Evolutionary conservation across 1,139 yeast genomes (phyloP).

Genomic region (Yamadazyma triangularis): DNA sequence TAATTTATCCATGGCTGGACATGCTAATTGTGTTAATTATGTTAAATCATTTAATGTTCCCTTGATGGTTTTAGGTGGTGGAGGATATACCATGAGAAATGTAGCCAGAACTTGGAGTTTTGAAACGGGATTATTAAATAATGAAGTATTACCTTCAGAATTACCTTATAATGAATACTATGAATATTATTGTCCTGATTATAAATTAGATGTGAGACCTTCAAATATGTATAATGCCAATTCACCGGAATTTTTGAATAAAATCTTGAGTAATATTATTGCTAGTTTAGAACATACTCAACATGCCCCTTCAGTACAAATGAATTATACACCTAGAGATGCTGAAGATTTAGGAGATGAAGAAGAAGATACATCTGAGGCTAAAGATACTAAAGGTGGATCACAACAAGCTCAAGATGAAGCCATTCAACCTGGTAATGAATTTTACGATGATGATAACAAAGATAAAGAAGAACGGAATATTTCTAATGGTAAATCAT

Average conservation of each 20-base stretch:
- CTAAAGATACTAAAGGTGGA: constrained; percentile 89
- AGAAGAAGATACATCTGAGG: constrained; percentile 68
- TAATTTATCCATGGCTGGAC: constrained; percentile 85
- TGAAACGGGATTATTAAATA: constrained; percentile 86
- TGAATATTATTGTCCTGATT: constrained; percentile 96
- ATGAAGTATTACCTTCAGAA: constrained; percentile 72
- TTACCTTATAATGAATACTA: constrained; percentile 94
- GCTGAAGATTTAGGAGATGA: constrained; percentile 79
- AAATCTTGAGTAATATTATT: constrained; percentile 73
- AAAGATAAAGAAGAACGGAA: constrained; percentile 42
- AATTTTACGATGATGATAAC: constrained; percentile 62
- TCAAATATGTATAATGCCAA: constrained; percentile 97
- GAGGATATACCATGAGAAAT: constrained; percentile 96
- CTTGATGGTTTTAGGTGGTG: constrained; percentile 90
- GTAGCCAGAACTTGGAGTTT: constrained; percentile 96
- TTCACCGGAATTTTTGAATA: constrained; percentile 86
- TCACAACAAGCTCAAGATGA: constrained; percentile 81
- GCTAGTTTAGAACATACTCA: constrained; percentile 81
- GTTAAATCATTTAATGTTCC: constrained; percentile 86
- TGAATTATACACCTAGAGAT: constrained; percentile 86
- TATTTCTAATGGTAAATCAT: constrained; percentile 13
- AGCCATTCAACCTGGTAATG: constrained; percentile 60
- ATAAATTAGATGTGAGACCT: constrained; percentile 87
- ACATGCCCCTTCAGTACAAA: constrained; percentile 94
- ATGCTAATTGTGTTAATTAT: constrained; percentile 90